Evolutionary conservation across 1,139 yeast genomes (phyloP).

Genomic region (Entelexis sorbosivorans): DNA sequence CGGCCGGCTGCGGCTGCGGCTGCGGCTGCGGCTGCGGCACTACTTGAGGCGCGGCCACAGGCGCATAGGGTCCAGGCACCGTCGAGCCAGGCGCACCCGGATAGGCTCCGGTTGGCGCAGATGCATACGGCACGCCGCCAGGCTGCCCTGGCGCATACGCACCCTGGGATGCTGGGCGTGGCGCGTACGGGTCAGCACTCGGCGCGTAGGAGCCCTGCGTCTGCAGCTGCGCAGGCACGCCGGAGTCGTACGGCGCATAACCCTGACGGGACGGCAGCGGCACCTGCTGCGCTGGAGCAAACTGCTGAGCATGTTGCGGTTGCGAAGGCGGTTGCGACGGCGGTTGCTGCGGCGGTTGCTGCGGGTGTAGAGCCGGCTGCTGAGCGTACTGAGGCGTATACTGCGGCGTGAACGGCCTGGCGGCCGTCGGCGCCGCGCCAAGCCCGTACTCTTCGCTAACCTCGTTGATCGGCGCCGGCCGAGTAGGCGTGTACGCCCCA

Average conservation of each 20-base stretch:
- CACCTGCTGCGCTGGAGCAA: background rate
- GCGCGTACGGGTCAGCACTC: background rate
- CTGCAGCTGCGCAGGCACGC: background rate
- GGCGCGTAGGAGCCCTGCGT: background rate
- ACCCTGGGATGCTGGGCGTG: background rate
- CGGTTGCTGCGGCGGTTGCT: background rate
- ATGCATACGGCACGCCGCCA: background rate
- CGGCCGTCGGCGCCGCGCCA: background rate
- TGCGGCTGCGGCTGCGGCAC: no score
- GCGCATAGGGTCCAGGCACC: background rate
- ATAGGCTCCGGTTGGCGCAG: background rate
- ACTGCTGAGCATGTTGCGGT: background rate
- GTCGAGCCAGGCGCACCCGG: background rate
- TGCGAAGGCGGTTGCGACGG: no score
- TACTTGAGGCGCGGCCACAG: background rate
- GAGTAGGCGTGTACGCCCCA: background rate
- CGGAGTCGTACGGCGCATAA: background rate
- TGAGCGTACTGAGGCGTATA: background rate
- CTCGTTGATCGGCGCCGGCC: constrained; percentile 9
- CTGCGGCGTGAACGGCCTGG: background rate
- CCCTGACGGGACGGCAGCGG: background rate
- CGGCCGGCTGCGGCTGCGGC: no score
- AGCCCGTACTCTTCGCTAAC: constrained; percentile 11
- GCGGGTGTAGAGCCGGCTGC: background rate
- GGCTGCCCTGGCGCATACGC: background rate